Conservation (phyloP, 139 green algal species). For the Picochlorum sp. region DNA sequence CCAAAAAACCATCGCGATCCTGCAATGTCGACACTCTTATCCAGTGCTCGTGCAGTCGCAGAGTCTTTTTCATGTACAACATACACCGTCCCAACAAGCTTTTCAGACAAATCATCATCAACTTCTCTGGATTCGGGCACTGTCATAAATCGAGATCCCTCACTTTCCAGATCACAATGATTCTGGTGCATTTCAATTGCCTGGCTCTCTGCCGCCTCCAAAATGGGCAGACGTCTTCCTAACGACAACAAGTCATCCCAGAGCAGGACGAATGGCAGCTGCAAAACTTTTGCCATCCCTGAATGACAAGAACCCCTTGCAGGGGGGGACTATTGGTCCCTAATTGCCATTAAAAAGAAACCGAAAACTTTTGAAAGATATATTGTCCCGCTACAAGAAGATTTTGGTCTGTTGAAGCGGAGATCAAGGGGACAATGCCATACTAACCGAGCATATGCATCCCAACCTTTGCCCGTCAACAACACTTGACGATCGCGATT, state of each 20-base stretch:
- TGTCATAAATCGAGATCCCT: background rate
- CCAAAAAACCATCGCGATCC: background rate
- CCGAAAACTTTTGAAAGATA: no score
- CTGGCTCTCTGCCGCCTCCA: background rate
- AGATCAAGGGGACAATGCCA: no score
- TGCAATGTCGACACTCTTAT: background rate
- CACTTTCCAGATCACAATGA: background rate
- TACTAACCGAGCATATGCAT: no score
- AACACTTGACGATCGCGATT: no score
- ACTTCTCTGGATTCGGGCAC: background rate
- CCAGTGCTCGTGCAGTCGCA: background rate
- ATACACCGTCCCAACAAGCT: background rate
- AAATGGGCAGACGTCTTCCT: background rate
- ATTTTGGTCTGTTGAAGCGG: no score
- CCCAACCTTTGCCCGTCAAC: no score
- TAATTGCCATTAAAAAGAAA: no score
- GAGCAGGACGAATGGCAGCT: background rate
- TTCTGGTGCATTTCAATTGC: background rate
- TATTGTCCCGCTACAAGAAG: no score
- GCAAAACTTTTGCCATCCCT: no score
- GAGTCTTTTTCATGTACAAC: background rate
- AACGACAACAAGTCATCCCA: background rate
- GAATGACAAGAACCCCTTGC: no score
- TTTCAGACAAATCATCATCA: background rate
- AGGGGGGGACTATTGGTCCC: no score